Conservation (phyloP, 495 filamentous ascomycete genomes). For the Penicillium robsamsonii region DNA sequence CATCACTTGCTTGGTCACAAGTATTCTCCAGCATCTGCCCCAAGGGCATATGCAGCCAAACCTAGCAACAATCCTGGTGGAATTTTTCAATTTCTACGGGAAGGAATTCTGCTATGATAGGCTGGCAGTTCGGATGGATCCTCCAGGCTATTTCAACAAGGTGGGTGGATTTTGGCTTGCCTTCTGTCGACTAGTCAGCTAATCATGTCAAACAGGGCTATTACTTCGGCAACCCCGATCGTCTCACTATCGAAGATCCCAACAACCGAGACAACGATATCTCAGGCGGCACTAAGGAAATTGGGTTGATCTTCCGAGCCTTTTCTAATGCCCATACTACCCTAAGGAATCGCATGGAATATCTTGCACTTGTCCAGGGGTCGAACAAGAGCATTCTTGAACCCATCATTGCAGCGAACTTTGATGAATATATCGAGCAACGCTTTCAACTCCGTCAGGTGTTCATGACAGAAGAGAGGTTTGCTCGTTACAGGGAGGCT, state of each 20-base stretch:
- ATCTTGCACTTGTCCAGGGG: slow-evolving; percentile 1
- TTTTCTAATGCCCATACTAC: slow-evolving; percentile 62
- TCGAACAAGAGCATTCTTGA: slow-evolving; percentile 58
- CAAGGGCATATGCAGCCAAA: slow-evolving; percentile 59
- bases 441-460: slow-evolving; percentile 51
- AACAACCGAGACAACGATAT: slow-evolving; percentile 84
- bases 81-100: slow-evolving; percentile 88
- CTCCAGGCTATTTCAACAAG: slow-evolving; percentile 71
- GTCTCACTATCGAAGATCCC: slow-evolving; percentile 81
- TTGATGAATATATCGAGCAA: slow-evolving; percentile 64
- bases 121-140: slow-evolving; percentile 70
- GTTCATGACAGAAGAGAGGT: slow-evolving; percentile 41
- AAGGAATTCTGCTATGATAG: slow-evolving; percentile 65
- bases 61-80: slow-evolving; percentile 74
- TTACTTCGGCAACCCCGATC: slow-evolving; percentile 38
- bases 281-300: slow-evolving; percentile 71
- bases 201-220: slow-evolving; percentile 1
- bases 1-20: slow-evolving; percentile 88
- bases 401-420: slow-evolving; percentile 68
- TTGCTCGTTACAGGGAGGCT: slow-evolving; percentile 32
- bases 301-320: slow-evolving; percentile 53
- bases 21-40: slow-evolving; percentile 75
- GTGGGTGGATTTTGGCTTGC: slow-evolving; percentile 42
- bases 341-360: slow-evolving; percentile 12
- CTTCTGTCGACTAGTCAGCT: neutral